A percentile compares a stretch with the other conserved stretches of the same genome.
phyloP scores from a whole-genome alignment of 176 grass and related monocot species.

The Echinochloa phyllopogon region DNA sequence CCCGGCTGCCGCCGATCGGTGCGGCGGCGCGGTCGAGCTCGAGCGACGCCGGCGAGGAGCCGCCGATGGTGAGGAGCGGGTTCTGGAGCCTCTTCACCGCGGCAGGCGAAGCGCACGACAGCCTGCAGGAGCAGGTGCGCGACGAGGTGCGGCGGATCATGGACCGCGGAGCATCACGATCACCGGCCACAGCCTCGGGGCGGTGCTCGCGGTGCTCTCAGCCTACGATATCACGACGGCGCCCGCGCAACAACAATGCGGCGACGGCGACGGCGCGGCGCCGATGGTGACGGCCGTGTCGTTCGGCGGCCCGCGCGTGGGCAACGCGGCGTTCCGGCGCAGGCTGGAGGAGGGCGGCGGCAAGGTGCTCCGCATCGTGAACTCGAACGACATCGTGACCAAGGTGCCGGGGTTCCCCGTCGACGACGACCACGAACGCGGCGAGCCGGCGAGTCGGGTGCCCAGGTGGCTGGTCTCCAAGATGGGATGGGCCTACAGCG shows the following conservation, averaged over 20 bases:
- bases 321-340: slow-evolving; percentile 52
- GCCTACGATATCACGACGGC: slow-evolving; percentile 50
- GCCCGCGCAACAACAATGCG: not conserved
- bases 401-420: slow-evolving; percentile 53
- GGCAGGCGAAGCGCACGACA: not conserved
- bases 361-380: slow-evolving; percentile 64
- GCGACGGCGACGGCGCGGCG: not conserved
- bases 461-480: slow-evolving; percentile 53
- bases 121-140: slow-evolving; percentile 48
- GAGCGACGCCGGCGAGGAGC: not conserved
- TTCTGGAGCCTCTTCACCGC: slow-evolving; percentile 65
- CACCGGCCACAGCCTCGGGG: slow-evolving; percentile 68
- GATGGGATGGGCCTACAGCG: slow-evolving; percentile 61
- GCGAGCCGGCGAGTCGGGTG: not conserved
- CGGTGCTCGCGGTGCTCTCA: slow-evolving; percentile 60
- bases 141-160: slow-evolving; percentile 45
- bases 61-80: slow-evolving; percentile 52
- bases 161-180: slow-evolving; percentile 52
- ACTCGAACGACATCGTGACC: slow-evolving; percentile 59
- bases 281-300: slow-evolving; percentile 53
- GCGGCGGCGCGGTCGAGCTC: no score
- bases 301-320: slow-evolving; percentile 62
- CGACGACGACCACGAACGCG: not conserved
- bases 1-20: not conserved
- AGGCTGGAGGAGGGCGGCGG: slow-evolving; percentile 44